Evolutionary conservation across 768 basidiomycete genomes (phyloP), one percentile per base, ranked within the genome.

Genomic region (Pulveroboletus sp.): DNA sequence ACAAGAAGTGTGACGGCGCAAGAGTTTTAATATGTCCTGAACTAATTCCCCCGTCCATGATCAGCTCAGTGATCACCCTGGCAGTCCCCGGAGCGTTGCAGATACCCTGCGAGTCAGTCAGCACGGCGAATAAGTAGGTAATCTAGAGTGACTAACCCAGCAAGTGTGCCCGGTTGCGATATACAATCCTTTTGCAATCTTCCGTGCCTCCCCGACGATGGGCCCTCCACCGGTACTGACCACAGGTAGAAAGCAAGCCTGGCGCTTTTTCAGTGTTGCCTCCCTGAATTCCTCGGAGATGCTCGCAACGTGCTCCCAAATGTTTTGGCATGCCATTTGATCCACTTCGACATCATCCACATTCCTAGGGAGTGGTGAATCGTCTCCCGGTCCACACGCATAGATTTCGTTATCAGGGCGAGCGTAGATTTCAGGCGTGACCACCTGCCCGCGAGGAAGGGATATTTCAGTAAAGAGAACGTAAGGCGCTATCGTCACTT

Each of bases 51-150:
- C 86, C 86, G 27, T 84, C 78, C 68, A 92, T 71, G 7, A 93
- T 68, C 16, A 89, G 68, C 64, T 91, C 87, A 13, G 80, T 73
- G 35, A 96, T 63, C 7, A 79, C 81, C 56, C 77, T 80, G 2
- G 85, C 93, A 4, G 90, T 93, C 5, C 89, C 92, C 0, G 92
- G 90, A 4, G 83, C 89, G 63, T 88, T 88, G 64, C 81, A 88
- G 35, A 89, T 84, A 1, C 87, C 86, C 86, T 86, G 47, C 35
- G 7, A 29, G 30, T 31, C 20, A 20, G 23, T 61, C 14, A 61
- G 45, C 32, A 42, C 26, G 40, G 29, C 26, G 29, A 40, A 14
- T 45, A 11, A 27, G 32, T 43, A 31, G 20, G 26, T n/a, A 22
- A 34, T n/a, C n/a, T n/a, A n/a, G 44, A 39, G 26, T 10, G 31